Percentiles rank a stretch among this genome's conserved stretches.
These are phyloP conservation scores for Neopestalotiopsis rosae DNA, from an alignment of 2,329 filamentous ascomycete species.

Conservation along the genomic window DNA sequence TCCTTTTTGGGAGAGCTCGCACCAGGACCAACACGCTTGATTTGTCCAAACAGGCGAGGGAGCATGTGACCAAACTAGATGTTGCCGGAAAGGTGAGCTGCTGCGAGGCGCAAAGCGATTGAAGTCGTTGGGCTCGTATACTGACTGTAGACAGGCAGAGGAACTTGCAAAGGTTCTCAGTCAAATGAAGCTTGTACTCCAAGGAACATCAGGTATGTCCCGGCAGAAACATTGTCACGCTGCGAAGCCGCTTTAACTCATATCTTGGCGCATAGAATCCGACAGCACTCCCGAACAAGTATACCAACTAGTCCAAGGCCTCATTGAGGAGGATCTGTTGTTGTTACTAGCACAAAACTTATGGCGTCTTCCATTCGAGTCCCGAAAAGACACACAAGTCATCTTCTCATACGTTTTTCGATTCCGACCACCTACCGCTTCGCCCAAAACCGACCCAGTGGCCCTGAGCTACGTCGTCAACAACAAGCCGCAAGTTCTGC, in stretches of 20 bases:
- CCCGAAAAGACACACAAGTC: constrained; percentile 92
- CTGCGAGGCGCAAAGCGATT: background rate
- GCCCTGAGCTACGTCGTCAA: constrained; percentile 89
- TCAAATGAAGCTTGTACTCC: constrained; percentile 91
- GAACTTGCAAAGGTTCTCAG: constrained; percentile 84
- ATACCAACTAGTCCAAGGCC: constrained; percentile 80
- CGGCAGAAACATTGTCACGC: background rate
- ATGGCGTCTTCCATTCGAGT: constrained; percentile 89
- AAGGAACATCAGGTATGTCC: constrained; percentile 85
- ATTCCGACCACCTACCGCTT: constrained; percentile 75
- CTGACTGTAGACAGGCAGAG: constrained; percentile 66
- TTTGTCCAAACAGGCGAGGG: constrained; percentile 60
- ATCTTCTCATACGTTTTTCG: constrained; percentile 96
- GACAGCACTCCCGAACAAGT: constrained; percentile 89
- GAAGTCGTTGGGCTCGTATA: background rate
- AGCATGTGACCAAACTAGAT: constrained; percentile 58
- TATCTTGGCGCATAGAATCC: constrained; percentile 62
- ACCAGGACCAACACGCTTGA: constrained; percentile 57
- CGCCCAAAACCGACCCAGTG: constrained; percentile 75
- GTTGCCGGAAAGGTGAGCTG: constrained; percentile 53
- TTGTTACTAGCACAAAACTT: constrained; percentile 83
- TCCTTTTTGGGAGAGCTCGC: constrained; percentile 60
- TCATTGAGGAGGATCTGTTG: constrained; percentile 89
- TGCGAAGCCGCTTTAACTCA: constrained; percentile 5
- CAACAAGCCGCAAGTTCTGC: constrained; percentile 83